phyloP scores from a whole-genome alignment of 1,284 basidiomycete species.

The Cryptococcus depauperatus region DNA sequence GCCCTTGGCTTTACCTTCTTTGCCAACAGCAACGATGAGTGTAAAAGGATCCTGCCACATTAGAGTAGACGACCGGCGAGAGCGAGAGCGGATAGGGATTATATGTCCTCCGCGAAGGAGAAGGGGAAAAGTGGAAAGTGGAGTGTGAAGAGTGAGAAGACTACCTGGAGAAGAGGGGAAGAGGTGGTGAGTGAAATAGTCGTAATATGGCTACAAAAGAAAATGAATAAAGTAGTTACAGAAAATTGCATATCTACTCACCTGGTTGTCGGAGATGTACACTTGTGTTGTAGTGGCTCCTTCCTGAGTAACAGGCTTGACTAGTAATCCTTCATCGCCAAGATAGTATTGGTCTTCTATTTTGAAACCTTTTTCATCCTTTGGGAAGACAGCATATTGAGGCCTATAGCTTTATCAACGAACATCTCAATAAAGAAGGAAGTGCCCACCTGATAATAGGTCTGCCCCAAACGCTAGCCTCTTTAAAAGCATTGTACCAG shows the following conservation, averaged over 20 bases:
- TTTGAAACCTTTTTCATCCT: slow-evolving; percentile 72
- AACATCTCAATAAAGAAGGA: slow-evolving; percentile 48
- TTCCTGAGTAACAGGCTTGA: slow-evolving; percentile 80
- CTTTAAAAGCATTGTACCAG: slow-evolving; percentile 95
- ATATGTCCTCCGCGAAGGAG: slow-evolving; percentile 90
- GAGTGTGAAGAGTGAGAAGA: slow-evolving; percentile 64
- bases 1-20: slow-evolving; percentile 59
- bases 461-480: slow-evolving; percentile 67
- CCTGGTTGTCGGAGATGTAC: slow-evolving; percentile 83
- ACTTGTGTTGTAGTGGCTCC: slow-evolving; percentile 64
- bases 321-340: slow-evolving; percentile 76
- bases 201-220: slow-evolving; percentile 72
- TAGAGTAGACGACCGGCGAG: slow-evolving; percentile 72
- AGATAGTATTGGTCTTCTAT: slow-evolving; percentile 94
- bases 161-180: slow-evolving; percentile 63
- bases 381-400: slow-evolving; percentile 87
- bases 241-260: slow-evolving; percentile 30
- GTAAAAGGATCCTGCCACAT: slow-evolving; percentile 94
- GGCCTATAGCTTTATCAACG: slow-evolving; percentile 52
- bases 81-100: slow-evolving; percentile 74
- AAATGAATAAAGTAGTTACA: neutral
- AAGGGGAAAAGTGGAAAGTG: slow-evolving; percentile 70
- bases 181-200: slow-evolving; percentile 69
- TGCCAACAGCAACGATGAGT: slow-evolving; percentile 70
- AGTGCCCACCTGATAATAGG: slow-evolving; percentile 74